Percentiles rank a stretch among this genome's conserved stretches.
Evolutionary conservation across 75 land plant genomes (phyloP).

Genomic region (Sequoia sempervirens): DNA sequence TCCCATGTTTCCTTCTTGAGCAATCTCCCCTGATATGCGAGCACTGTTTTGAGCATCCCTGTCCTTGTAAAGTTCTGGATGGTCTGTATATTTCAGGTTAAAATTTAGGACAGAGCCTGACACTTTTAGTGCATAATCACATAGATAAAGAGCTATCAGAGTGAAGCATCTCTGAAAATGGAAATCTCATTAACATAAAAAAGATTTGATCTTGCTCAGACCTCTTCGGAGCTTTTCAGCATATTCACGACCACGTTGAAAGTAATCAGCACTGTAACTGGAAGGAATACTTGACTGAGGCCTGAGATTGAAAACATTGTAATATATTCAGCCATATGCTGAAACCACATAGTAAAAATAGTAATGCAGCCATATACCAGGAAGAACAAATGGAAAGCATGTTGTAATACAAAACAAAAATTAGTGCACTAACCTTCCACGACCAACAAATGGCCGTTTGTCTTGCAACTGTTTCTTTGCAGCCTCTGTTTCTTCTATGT

Average conservation of each 20-base stretch:
- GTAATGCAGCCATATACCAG: not conserved
- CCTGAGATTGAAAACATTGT: slow-evolving; percentile 7
- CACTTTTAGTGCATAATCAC: not conserved
- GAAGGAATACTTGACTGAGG: slow-evolving; percentile 66
- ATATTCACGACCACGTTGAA: slow-evolving; percentile 92
- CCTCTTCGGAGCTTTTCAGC: slow-evolving; percentile 93
- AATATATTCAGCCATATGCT: not conserved
- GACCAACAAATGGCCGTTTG: slow-evolving; percentile 69
- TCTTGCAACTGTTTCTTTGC: slow-evolving; percentile 96
- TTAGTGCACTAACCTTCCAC: slow-evolving; percentile 37
- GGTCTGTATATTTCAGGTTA: slow-evolving; percentile 36
- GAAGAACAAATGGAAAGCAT: not conserved
- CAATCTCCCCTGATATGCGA: slow-evolving; percentile 16
- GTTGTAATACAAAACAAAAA: not conserved
- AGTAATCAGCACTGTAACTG: slow-evolving; percentile 94
- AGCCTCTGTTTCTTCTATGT: slow-evolving; percentile 98
- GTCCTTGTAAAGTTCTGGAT: slow-evolving; percentile 78
- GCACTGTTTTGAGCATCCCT: slow-evolving; percentile 31
- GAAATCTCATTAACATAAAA: not conserved
- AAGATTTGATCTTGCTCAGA: slow-evolving; percentile 6
- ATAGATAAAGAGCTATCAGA: not conserved
- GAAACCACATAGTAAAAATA: not conserved
- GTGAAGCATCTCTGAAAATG: not conserved
- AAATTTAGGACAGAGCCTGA: not conserved
- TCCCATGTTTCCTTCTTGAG: slow-evolving; percentile 26